Evolutionary conservation across 2,329 filamentous ascomycete genomes (phyloP).

Genomic region (Clarireedia sp.): DNA sequence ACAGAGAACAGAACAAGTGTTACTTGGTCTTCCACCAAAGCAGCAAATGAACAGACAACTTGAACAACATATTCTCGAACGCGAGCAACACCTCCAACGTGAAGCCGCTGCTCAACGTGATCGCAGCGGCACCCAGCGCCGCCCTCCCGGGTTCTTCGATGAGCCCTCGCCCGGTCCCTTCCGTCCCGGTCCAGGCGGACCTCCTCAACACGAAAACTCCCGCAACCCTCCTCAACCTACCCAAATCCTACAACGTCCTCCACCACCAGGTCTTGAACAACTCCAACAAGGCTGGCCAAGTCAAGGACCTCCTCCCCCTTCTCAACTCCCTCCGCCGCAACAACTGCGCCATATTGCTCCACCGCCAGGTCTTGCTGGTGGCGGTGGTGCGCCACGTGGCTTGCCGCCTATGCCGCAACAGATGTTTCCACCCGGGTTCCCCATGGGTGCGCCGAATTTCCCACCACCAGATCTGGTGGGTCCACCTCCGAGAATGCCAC

Average conservation of each 20-base stretch:
- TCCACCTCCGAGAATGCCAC: constrained; percentile 37
- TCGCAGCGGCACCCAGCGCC: constrained; percentile 30
- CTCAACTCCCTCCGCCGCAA: constrained; percentile 32
- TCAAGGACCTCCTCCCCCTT: constrained; percentile 15
- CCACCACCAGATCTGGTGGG: constrained; percentile 40
- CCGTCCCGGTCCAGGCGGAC: constrained; percentile 24
- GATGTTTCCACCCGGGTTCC: constrained; percentile 56
- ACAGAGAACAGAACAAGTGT: constrained; percentile 43
- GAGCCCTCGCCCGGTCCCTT: constrained; percentile 18
- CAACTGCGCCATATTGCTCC: constrained; percentile 40
- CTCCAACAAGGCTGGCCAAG: constrained; percentile 35
- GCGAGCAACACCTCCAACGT: constrained; percentile 27
- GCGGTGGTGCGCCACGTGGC: constrained; percentile 30
- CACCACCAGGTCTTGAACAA: constrained; percentile 47
- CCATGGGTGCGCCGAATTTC: constrained; percentile 44
- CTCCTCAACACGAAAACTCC: constrained; percentile 24
- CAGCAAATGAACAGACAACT: constrained; percentile 30
- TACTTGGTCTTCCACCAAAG: constrained; percentile 38
- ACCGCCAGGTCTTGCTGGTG: constrained; percentile 48
- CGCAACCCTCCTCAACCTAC: constrained; percentile 42
- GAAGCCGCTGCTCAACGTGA: constrained; percentile 24
- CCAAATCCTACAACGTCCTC: constrained; percentile 58
- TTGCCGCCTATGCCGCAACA: constrained; percentile 42
- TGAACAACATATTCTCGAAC: constrained; percentile 40
- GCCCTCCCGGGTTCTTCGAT: constrained; percentile 28